Evolutionary conservation across 2,329 filamentous ascomycete species (phyloP).

Genomic region (Arachnopeziza araneosa): DNA sequence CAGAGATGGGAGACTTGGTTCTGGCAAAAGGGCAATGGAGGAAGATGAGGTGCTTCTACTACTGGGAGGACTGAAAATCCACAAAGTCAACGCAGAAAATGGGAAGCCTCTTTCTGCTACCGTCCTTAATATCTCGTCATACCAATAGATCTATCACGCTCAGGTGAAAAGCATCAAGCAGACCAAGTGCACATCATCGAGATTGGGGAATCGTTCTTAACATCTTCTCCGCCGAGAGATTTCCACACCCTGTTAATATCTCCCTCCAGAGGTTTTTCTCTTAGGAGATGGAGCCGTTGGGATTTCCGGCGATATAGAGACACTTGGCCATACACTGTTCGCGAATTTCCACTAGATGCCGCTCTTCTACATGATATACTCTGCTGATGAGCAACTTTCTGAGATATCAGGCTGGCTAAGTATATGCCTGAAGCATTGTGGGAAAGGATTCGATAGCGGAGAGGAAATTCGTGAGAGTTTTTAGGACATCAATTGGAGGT

Average conservation of each 20-base stretch:
- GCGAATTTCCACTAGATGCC: constrained; percentile 10
- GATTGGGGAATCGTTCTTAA: constrained; percentile 16
- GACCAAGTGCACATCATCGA: constrained; percentile 13
- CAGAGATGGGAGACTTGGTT: too few species aligned
- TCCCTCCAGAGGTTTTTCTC: constrained; percentile 10
- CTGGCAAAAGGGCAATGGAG: too few species aligned
- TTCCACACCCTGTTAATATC: constrained; percentile 5
- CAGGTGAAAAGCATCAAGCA: constrained; percentile 4
- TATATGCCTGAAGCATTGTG: constrained; percentile 11
- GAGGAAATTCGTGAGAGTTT: not conserved
- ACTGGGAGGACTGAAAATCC: constrained; percentile 17
- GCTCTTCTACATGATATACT: constrained; percentile 7
- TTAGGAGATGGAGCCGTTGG: constrained; percentile 3
- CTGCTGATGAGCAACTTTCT: constrained; percentile 9
- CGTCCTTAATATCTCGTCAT: constrained; percentile 5
- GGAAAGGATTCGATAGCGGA: not conserved
- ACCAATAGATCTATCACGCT: not conserved
- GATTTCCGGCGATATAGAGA: constrained; percentile 9
- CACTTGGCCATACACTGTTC: constrained; percentile 11
- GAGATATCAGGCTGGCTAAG: constrained; percentile 8
- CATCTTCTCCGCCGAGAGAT: constrained; percentile 9
- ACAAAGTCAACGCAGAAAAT: too few species aligned
- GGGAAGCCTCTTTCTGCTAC: constrained; percentile 4
- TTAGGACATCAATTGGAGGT: not conserved
- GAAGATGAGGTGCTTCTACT: constrained; percentile 20